Evolutionary conservation across 768 basidiomycete genomes (phyloP), one percentile per base, ranked within the genome.

Genomic region (Pholiota molesta): DNA sequence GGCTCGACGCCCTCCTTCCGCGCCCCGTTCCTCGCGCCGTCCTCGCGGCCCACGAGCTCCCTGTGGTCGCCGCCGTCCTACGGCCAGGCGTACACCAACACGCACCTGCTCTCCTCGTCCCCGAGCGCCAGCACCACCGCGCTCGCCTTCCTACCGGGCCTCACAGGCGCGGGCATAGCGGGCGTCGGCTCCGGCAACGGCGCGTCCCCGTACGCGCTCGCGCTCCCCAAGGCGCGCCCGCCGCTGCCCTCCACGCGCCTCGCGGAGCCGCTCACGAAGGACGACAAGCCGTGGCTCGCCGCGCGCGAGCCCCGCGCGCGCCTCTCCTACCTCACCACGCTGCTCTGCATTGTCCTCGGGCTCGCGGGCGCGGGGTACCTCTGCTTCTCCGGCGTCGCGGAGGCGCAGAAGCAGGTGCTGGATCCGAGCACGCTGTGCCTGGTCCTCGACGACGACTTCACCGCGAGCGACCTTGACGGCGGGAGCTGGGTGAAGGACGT

Each of bases 361-460:
- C 37, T 86, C 40, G 78, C 69, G 0, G 86, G 74, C 3, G 82
- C 85, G 0, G 87, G 74, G 0, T 19, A 80, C 16, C 75, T 86
- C 11, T 86, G 85, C 69, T 90, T 80, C 71, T 79, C 78, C 6
- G 87, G 86, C 10, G 77, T 85, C 61, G 66, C 66, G 28, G 68
- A 74, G 60, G 84, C 76, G 33, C 71, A 49, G 11, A 49, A 49
- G 13, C 47, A 23, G 21, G 26, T 81, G 64, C 69, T 82, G 33
- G 68, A 77, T 52, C 75, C 86, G 17, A 68, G 71, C 70, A 16
- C 77, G 66, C 70, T 82, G 62, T 92, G 91, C 63, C 70, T 85
- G 28, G 86, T 95, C 17, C 72, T 96, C 55, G 78, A 89, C 58
- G 94, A 95, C 52, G 75, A 91, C 52, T 96, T 94, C 67, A 66